Evolutionary conservation across 805 yeast genomes (phyloP).

Genomic region (Wickerhamomyces canadensis): DNA sequence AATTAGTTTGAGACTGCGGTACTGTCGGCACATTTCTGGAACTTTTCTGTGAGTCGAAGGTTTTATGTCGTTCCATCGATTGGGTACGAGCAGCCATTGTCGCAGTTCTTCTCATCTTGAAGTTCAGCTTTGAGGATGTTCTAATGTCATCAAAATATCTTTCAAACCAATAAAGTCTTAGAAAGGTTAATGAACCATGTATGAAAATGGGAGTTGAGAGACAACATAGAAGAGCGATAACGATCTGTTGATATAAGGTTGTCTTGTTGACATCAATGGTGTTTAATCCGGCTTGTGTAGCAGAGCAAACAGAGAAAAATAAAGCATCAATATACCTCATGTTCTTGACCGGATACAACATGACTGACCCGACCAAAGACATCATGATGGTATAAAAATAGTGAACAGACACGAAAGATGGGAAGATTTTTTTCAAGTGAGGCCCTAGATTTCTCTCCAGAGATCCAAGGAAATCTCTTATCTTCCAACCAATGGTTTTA

Average conservation of each 20-base stretch:
- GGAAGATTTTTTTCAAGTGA: slow-evolving; percentile 32
- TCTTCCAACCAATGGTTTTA: slow-evolving; percentile 34
- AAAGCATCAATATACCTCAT: slow-evolving; percentile 70
- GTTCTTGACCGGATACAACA: slow-evolving; percentile 72
- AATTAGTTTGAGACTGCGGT: too few relatives aligned
- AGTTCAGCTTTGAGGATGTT: slow-evolving; percentile 68
- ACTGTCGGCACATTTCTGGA: neutral
- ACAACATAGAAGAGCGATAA: slow-evolving; percentile 54
- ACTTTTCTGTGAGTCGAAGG: slow-evolving; percentile 10
- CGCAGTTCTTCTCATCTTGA: slow-evolving; percentile 75
- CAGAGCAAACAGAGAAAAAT: slow-evolving; percentile 68
- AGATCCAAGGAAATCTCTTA: slow-evolving; percentile 32
- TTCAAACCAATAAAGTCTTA: slow-evolving; percentile 87
- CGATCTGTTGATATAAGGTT: slow-evolving; percentile 73
- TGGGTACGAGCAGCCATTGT: slow-evolving; percentile 54
- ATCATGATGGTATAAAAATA: slow-evolving; percentile 61
- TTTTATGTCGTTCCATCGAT: slow-evolving; percentile 18
- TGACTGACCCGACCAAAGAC: slow-evolving; percentile 62
- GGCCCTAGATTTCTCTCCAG: slow-evolving; percentile 29
- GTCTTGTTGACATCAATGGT: slow-evolving; percentile 65
- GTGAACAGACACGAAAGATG: slow-evolving; percentile 53
- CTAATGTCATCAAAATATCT: slow-evolving; percentile 80
- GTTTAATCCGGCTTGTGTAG: slow-evolving; percentile 91
- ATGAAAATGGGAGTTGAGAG: slow-evolving; percentile 85
- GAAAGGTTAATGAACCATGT: slow-evolving; percentile 69